These are phyloP conservation scores for Carex scoparia DNA, from an alignment of 176 grass and related monocot genomes.

Conservation along the genomic window DNA sequence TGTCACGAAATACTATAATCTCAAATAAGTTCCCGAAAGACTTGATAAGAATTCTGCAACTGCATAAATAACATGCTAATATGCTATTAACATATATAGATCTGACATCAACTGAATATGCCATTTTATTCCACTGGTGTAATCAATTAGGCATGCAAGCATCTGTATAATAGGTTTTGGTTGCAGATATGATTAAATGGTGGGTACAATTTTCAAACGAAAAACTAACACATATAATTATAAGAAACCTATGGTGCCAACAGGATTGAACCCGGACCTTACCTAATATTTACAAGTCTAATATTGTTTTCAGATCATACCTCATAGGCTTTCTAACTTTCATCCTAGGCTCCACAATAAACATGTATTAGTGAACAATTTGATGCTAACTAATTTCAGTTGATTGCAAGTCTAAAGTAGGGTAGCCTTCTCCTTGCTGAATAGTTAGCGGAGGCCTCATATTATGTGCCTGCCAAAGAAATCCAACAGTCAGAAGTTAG, in stretches of 20 bases:
- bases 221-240: neutral
- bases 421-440: slow-evolving; percentile 9
- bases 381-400: slow-evolving; percentile 2
- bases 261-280: neutral
- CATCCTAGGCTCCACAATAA: neutral
- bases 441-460: slow-evolving; percentile 15
- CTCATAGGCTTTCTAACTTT: neutral
- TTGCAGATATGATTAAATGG: neutral
- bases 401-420: neutral
- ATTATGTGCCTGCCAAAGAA: slow-evolving; percentile 21
- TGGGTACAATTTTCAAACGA: neutral
- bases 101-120: neutral
- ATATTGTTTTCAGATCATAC: neutral
- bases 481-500: neutral
- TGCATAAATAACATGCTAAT: neutral
- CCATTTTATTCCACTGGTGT: neutral
- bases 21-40: neutral
- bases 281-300: slow-evolving; percentile 6
- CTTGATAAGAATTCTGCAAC: no score
- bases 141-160: neutral
- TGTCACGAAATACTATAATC: neutral
- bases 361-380: neutral
- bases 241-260: neutral
- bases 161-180: neutral
- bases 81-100: neutral